phyloP scores from a whole-genome alignment of 2,329 filamentous ascomycete genomes.

The Orbilia ellipsospora region DNA sequence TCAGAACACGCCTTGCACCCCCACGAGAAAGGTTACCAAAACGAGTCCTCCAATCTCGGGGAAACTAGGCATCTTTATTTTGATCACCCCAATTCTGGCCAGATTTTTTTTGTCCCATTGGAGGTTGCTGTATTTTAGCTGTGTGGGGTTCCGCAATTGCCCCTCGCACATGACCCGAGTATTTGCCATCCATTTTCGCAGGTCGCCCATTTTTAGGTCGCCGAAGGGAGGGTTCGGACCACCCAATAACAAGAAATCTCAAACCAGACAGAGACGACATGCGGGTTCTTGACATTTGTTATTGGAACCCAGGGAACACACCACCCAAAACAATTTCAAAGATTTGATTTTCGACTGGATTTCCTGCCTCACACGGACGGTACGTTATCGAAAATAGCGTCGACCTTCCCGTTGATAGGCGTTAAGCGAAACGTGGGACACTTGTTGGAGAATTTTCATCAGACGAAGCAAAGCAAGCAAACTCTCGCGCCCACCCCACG shows the following conservation, averaged over 20 bases:
- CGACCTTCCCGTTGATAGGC: conserved; percentile 55
- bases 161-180: conserved; percentile 54
- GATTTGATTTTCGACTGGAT: neutral
- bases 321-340: conserved; percentile 1
- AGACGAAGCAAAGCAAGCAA: neutral
- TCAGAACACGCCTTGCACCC: conserved; percentile 4
- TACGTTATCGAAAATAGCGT: conserved; percentile 55
- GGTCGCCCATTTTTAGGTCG: conserved; percentile 52
- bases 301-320: neutral
- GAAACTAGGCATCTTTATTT: conserved; percentile 14
- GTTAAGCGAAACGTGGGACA: conserved; percentile 55
- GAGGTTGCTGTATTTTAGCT: neutral
- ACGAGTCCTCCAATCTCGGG: conserved; percentile 27
- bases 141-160: conserved; percentile 34
- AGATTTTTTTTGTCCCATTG: conserved; percentile 24
- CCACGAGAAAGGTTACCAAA: conserved; percentile 28
- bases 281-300: no score
- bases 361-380: conserved; percentile 40
- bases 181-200: conserved; percentile 48
- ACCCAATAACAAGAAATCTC: conserved; percentile 39
- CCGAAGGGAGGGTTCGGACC: conserved; percentile 44
- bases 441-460: neutral
- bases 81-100: conserved; percentile 15
- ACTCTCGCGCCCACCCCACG: conserved; percentile 13
- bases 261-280: conserved; percentile 15